Evolutionary conservation across 768 basidiomycete species (phyloP).

Genomic region (Tulasnella sp.): DNA sequence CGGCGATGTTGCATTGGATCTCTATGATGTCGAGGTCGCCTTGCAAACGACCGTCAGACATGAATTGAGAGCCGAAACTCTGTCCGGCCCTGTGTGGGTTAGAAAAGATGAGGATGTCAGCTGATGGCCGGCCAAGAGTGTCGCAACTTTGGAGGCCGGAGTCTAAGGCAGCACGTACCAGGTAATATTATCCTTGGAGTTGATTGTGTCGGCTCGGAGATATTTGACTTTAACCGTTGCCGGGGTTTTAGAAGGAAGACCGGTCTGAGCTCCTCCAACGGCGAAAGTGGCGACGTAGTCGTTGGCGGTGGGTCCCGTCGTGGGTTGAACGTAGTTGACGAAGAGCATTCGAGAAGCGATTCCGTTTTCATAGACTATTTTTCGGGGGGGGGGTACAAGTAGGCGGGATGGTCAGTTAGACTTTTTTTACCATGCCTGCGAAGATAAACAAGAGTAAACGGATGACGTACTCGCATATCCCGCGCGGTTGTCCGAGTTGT

Average conservation of each 20-base stretch:
- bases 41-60: constrained; percentile 26
- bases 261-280: constrained; percentile 23
- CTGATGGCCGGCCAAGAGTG: neutral
- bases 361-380: constrained; percentile 10
- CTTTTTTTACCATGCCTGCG: too few species aligned
- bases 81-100: constrained; percentile 23
- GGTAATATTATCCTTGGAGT: constrained; percentile 26
- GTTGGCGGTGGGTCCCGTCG: constrained; percentile 35
- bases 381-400: too few species aligned
- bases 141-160: too few species aligned
- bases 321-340: constrained; percentile 37
- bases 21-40: constrained; percentile 16
- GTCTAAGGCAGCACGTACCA: neutral
- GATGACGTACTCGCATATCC: constrained; percentile 10
- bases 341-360: constrained; percentile 3
- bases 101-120: neutral
- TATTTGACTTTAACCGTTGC: constrained; percentile 4
- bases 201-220: constrained; percentile 28
- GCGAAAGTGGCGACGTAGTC: constrained; percentile 9
- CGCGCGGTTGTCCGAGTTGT: neutral
- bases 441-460: neutral
- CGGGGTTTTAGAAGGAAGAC: neutral
- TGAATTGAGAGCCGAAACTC: constrained; percentile 16
- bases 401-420: too few species aligned
- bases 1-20: constrained; percentile 19